Percentiles rank a stretch among this genome's conserved stretches.
Evolutionary conservation across 2,329 filamentous ascomycete species (phyloP).

Genomic region (Colletotrichum sp.): DNA sequence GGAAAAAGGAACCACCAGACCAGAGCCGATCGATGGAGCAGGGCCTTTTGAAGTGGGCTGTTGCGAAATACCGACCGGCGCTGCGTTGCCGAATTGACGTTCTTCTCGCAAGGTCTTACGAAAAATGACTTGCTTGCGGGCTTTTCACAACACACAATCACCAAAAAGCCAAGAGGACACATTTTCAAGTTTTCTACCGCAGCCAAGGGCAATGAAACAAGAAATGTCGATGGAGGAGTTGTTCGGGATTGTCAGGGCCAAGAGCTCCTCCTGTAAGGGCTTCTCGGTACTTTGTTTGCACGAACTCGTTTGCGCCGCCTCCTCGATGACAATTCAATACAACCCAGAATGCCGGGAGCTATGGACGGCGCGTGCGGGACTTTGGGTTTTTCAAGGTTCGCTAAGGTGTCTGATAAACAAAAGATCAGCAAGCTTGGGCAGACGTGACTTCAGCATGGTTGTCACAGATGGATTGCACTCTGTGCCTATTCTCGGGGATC

Average conservation of each 20-base stretch:
- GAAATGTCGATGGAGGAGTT: not conserved
- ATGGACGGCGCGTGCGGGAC: not conserved
- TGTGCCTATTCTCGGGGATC: slow-evolving; percentile 4
- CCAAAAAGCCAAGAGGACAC: not conserved
- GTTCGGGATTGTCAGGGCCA: not conserved
- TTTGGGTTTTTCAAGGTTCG: not conserved
- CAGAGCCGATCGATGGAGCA: slow-evolving; percentile 10
- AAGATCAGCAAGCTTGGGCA: not conserved
- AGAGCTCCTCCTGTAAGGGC: not conserved
- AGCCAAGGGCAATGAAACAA: not conserved
- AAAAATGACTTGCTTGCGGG: not conserved
- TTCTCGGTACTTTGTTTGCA: not conserved
- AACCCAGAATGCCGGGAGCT: not conserved
- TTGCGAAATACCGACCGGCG: not conserved
- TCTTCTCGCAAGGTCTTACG: not conserved
- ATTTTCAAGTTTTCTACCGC: not conserved
- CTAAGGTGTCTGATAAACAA: slow-evolving; percentile 4
- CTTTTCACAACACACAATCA: not conserved
- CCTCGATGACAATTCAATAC: not conserved
- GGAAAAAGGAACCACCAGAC: not conserved
- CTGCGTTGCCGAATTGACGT: not conserved
- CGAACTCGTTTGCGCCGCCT: not conserved
- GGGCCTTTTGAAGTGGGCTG: not conserved
- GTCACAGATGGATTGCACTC: slow-evolving; percentile 6
- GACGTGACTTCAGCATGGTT: not conserved